Percentiles rank a stretch among this genome's conserved stretches.
phyloP scores from a whole-genome alignment of 331 rosid genomes.

The Rhamnella rubrinervis region DNA sequence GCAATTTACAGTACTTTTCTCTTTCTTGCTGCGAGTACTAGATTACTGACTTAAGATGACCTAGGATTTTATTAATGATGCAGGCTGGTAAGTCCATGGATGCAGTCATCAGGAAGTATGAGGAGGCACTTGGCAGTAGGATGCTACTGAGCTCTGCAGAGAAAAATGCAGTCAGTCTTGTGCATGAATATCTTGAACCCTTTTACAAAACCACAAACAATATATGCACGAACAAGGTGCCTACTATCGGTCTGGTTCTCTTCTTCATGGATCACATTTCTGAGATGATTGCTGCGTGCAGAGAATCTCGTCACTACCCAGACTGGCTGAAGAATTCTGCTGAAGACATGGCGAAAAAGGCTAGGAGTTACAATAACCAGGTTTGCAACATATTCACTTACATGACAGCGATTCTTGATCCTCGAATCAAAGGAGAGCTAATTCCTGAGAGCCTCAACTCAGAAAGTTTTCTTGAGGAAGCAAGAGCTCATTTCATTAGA shows the following conservation, averaged over 20 bases:
- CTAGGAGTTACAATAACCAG: constrained; percentile 61
- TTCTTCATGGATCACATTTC: constrained; percentile 98
- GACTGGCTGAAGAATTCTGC: constrained; percentile 83
- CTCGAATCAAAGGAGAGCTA: constrained; percentile 90
- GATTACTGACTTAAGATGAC: constrained; percentile 29
- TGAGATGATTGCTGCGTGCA: constrained; percentile 69
- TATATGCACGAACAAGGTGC: constrained; percentile 85
- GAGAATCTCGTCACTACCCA: constrained; percentile 76
- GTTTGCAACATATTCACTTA: constrained; percentile 86
- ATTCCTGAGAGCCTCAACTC: constrained; percentile 80
- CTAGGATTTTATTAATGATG: constrained; percentile 20
- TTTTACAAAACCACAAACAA: constrained; percentile 90
- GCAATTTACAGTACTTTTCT: neutral
- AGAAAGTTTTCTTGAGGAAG: constrained; percentile 70
- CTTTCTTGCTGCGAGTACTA: neutral
- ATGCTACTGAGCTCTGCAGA: constrained; percentile 66
- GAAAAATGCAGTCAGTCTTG: constrained; percentile 60
- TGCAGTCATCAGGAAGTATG: constrained; percentile 70
- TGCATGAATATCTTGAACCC: constrained; percentile 88
- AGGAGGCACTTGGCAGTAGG: constrained; percentile 63
- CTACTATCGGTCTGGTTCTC: constrained; percentile 79
- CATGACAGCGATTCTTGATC: constrained; percentile 92
- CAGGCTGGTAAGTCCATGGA: constrained; percentile 90
- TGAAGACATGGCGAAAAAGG: constrained; percentile 86
- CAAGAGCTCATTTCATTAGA: constrained; percentile 75